Evolutionary conservation across 2,329 filamentous ascomycete genomes (phyloP), one percentile per base, ranked within the genome.

Genomic region (Aspergillus sp.): DNA sequence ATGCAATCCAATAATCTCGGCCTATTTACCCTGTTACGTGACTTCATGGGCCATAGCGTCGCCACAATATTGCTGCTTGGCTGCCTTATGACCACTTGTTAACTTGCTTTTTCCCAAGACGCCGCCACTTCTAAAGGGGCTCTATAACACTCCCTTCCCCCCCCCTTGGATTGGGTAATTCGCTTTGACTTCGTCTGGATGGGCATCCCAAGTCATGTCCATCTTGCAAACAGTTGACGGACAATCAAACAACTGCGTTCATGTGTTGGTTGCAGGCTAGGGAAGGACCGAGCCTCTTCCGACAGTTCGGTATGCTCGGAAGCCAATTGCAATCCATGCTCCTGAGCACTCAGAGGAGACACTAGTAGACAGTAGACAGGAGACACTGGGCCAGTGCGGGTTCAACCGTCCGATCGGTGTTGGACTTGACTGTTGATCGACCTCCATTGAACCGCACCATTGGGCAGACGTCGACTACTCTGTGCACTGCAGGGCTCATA

Each of bases 11-110:
- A 58, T 55, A 55, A 58, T 55, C 39, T 46, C 45, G 27, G 51
- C 19, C 23, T 2, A 25, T 50, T 41, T 51, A 23, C 39, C 51
- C 56, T 35, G 45, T 55, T 55, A 46, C 47, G 44, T 51, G 39
- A 12, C 41, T 11, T 4, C 6, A 27, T 17, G 27, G 33, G 31
- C 49, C 27, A 56, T 59, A 56, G 57, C 45, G 48, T 21, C 48
- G 52, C 19, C 47, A 56, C 57, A 56, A 59, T 17, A 17, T 59
- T 59, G 27, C 27, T 48, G 19, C 47, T 45, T 40, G n/a, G 27
- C 14, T 40, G 17, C 31, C 45, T 48, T 48, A 48, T 48, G 45
- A 35, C 45, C 45, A 48, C 45, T 48, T 48, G 45, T 48, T 19
- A 12, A 48, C 45, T 48, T 48, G 27, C 45, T 37, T 33, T 27